Percentiles rank a stretch among this genome's conserved stretches.
phyloP scores from a whole-genome alignment of 352 stramenopile species.

The Blastocystis sp. region DNA sequence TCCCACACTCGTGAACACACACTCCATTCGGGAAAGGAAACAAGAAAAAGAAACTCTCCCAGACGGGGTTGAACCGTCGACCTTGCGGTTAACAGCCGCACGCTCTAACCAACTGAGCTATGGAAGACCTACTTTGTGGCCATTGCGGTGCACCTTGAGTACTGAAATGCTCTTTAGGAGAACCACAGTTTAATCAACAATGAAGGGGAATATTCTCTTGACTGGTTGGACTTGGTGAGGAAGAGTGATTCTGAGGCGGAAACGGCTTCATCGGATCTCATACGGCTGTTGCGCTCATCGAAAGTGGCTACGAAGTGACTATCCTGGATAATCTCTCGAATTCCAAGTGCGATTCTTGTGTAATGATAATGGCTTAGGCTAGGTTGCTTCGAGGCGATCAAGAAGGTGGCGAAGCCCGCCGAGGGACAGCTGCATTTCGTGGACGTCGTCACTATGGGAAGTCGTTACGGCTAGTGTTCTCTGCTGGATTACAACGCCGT shows the following conservation, averaged over 20 bases:
- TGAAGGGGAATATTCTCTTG: constrained; percentile 57
- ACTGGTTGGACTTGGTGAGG: constrained; percentile 73
- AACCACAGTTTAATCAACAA: neutral
- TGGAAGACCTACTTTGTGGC: neutral
- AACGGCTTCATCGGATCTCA: constrained; percentile 85
- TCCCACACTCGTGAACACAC: no score
- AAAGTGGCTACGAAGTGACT: constrained; percentile 79
- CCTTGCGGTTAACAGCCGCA: neutral
- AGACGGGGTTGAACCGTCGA: neutral
- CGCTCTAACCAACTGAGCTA: neutral
- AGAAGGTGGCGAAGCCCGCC: constrained; percentile 74
- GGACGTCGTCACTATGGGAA: constrained; percentile 23
- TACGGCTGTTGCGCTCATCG: constrained; percentile 80
- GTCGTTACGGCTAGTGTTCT: constrained; percentile 48
- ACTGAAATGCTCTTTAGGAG: no score
- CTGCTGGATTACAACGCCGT: constrained; percentile 75
- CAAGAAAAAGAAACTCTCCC: neutral
- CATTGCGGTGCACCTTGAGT: no score
- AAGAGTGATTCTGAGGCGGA: constrained; percentile 74
- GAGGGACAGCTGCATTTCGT: constrained; percentile 62
- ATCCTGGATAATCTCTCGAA: constrained; percentile 84
- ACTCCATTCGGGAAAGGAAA: neutral
- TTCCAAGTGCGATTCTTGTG: constrained; percentile 67
- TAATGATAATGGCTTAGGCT: constrained; percentile 71
- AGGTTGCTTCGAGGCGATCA: constrained; percentile 74